Conservation (phyloP, 75 land plant genomes). For the Pinus taeda region DNA sequence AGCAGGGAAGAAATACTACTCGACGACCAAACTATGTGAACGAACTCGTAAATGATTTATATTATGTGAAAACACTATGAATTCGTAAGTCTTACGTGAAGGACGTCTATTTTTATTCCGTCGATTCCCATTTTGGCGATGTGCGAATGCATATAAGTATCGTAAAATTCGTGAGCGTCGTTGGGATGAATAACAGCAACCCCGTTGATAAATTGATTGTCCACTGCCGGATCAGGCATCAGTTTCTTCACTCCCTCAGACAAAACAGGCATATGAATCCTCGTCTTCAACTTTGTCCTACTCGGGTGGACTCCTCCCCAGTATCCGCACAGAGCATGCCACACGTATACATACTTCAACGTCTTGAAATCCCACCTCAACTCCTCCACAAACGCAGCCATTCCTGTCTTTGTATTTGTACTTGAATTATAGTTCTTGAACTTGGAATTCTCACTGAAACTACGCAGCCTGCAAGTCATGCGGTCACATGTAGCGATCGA, state of each 20-base stretch:
- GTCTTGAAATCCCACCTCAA: not conserved
- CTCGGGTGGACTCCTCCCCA: slow-evolving; percentile 65
- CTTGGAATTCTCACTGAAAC: not conserved
- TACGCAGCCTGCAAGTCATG: slow-evolving; percentile 32
- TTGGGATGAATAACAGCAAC: slow-evolving; percentile 46
- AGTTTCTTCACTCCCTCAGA: slow-evolving; percentile 38
- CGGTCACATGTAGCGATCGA: slow-evolving; percentile 36
- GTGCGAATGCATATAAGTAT: slow-evolving; percentile 25
- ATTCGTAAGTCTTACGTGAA: slow-evolving; percentile 31
- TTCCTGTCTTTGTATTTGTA: not conserved
- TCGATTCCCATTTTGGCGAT: slow-evolving; percentile 42
- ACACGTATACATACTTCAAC: slow-evolving; percentile 33
- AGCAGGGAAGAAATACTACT: too few relatives aligned
- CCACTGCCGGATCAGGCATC: slow-evolving; percentile 53
- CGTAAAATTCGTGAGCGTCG: slow-evolving; percentile 37
- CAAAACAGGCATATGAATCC: slow-evolving; percentile 10
- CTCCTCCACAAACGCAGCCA: slow-evolving; percentile 11
- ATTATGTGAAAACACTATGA: too few relatives aligned
- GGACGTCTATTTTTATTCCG: slow-evolving; percentile 67
- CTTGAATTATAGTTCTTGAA: not conserved
- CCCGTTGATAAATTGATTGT: slow-evolving; percentile 32
- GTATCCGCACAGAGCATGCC: slow-evolving; percentile 55
- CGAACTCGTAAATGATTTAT: too few relatives aligned
- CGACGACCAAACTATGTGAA: too few relatives aligned
- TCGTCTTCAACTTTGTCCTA: slow-evolving; percentile 30